Evolutionary conservation across 2,329 filamentous ascomycete genomes (phyloP).

Genomic region (Thermothelomyces thermophilus): DNA sequence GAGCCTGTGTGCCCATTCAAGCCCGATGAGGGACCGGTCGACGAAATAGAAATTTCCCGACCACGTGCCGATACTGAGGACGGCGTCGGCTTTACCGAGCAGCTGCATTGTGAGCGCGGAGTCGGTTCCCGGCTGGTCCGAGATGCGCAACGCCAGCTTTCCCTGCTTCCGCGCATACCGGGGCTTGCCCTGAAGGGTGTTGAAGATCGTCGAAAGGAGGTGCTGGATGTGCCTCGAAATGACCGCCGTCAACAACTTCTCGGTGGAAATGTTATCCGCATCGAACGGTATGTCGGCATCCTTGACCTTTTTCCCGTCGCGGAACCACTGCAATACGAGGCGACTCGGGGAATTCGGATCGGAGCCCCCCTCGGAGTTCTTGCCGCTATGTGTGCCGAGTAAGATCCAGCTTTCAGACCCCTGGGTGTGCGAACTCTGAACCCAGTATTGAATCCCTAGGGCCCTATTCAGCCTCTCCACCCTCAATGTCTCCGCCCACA

Average conservation of each 20-base stretch:
- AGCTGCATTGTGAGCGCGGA: constrained; percentile 65
- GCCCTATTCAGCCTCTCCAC: constrained; percentile 76
- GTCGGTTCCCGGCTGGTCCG: constrained; percentile 39
- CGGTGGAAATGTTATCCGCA: constrained; percentile 61
- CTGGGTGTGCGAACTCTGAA: constrained; percentile 40
- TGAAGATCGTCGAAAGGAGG: constrained; percentile 61
- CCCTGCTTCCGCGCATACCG: constrained; percentile 57
- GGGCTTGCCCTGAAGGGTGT: constrained; percentile 51
- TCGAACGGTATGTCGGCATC: constrained; percentile 63
- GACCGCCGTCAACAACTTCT: constrained; percentile 64
- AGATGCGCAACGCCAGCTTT: constrained; percentile 42
- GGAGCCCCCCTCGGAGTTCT: constrained; percentile 28
- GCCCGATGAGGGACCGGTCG: constrained; percentile 52
- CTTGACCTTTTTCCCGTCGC: constrained; percentile 68
- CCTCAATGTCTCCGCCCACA: constrained; percentile 72
- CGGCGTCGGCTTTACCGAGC: constrained; percentile 53
- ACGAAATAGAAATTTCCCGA: constrained; percentile 70
- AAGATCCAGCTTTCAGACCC: constrained; percentile 82
- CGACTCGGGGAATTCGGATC: constrained; percentile 44
- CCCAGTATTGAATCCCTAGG: constrained; percentile 89
- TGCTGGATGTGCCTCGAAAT: constrained; percentile 69
- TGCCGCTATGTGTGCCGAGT: constrained; percentile 69
- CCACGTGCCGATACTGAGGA: constrained; percentile 65
- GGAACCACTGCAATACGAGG: constrained; percentile 72
- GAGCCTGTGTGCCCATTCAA: constrained; percentile 54